Base-by-base conservation (phyloP, 2,329 filamentous ascomycete genomes). In the Xylariaceae sp. region DNA sequence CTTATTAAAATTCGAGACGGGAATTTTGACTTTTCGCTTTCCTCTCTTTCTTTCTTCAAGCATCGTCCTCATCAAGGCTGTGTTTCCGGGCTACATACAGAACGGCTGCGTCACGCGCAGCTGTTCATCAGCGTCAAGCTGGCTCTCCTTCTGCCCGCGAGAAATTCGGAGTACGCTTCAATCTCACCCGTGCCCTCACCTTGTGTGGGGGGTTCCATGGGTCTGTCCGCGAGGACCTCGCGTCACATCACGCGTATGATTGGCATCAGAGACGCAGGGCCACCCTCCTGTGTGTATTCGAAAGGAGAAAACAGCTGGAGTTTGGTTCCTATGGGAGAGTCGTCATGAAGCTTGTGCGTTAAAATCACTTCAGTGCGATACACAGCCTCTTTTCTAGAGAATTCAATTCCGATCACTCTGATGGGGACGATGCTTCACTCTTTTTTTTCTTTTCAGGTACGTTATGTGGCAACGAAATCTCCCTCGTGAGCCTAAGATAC, bases 131-230 rank as follows among this genome's bases (percentile, higher is more conserved):
- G 41, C 50, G 27, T 8, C 27, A 32, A 47, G 38, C 44, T 45
- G 44, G 14, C 42, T 40, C 44, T 40, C 52, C 43, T 43, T 44
- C 55, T 72, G 88, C 88, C 91, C 89, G 89, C 91, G 88, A 89
- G 88, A 93, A 93, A 93, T 92, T 93, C 88, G 88, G 88, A 93
- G 88, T 86, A 93, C 83, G 91, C 86, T 91, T 88, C 87, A 89
- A 62, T 67, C 63, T 54, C 60, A 65, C 65, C 66, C 61, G 63
- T 68, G 63, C 62, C n/a, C 67, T 71, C 64, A 67, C 69, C 70
- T 64, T 64, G 67, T 62, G 62, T 52, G 58, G 65, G 64, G 47
- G 32, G 16, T 62, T 62, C 57, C 61, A 67, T 59, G 64, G 73
- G 72, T 75, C 88, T 87, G 85, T 86, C 85, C 82, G 86, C 79